Conservation (phyloP, 192 early-diverging fungal species). For the Chytriomyces confervae region DNA sequence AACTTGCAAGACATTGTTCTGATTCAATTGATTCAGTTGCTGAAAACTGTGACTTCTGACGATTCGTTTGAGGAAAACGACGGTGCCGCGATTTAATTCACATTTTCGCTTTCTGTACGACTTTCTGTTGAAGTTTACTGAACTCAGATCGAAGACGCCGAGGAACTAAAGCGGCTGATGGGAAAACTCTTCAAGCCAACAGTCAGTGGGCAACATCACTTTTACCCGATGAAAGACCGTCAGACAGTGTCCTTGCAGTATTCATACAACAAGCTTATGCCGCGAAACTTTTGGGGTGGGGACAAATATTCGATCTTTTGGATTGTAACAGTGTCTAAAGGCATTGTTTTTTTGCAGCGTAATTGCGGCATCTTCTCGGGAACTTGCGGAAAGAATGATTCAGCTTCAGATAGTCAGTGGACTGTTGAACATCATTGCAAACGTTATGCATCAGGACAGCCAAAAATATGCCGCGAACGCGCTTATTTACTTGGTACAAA, state of each 20-base stretch:
- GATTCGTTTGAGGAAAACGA: conserved; percentile 45
- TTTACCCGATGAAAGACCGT: conserved; percentile 46
- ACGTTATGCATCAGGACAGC: conserved; percentile 63
- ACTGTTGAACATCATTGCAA: conserved; percentile 59
- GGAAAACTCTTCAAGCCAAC: conserved; percentile 40
- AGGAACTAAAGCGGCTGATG: conserved; percentile 36
- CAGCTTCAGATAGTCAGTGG: conserved; percentile 61
- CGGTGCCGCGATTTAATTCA: not conserved
- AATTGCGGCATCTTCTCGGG: conserved; percentile 52
- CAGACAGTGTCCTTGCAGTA: conserved; percentile 49
- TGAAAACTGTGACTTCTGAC: conserved; percentile 51
- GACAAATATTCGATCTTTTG: not conserved
- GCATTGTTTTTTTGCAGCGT: conserved; percentile 39
- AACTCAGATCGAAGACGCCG: conserved; percentile 45
- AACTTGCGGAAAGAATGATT: conserved; percentile 61
- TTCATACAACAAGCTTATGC: conserved; percentile 69
- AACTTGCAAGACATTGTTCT: conserved; percentile 59
- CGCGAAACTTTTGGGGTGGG: conserved; percentile 62
- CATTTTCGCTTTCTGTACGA: not conserved
- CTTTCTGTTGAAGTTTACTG: not conserved
- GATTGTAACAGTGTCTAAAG: conserved; percentile 10
- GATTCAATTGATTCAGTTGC: conserved; percentile 52
- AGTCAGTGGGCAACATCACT: conserved; percentile 44
- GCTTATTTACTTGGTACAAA: conserved; percentile 55
- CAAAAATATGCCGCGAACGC: conserved; percentile 61